Evolutionary conservation across 2,329 filamentous ascomycete genomes (phyloP), one percentile per base, ranked within the genome.

Genomic region (Dryadomyces sulphureus): DNA sequence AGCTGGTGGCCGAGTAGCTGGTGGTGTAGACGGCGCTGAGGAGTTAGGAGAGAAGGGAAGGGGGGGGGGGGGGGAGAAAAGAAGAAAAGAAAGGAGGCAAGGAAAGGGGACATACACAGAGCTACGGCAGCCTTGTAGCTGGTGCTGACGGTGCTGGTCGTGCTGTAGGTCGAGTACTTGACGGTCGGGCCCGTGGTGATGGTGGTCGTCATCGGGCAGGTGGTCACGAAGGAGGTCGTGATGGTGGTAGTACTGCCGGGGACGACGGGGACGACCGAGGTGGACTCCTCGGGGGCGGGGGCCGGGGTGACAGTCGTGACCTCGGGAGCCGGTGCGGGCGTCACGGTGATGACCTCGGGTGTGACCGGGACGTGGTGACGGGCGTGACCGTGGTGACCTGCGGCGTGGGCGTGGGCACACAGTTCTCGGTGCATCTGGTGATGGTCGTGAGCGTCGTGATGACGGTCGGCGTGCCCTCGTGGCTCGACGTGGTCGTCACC

Each of bases 81-180:
- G 7, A 30, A 12, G 4, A 4, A 8, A 14, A 32, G 16, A 32
- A 4, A 14, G 3, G 27, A 14, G 27, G 4, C 27, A 7, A 32
- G 27, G 27, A 14, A 32, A 6, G 11, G 25, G 27, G 7, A 42
- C 22, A 45, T 20, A 7, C 34, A 45, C 39, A 7, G 43, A 25
- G 14, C 42, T 47, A 9, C 42, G 12, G 65, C 54, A 39, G 47
- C 46, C 4, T 35, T 47, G 30, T 38, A 12, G 50, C 52, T 53
- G 38, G 59, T 62, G 53, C 62, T 57, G 45, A 62, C 58, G n/a
- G 59, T 54, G 45, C 62, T 67, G 41, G 66, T 67, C 1, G 68
- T 67, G 14, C 62, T 65, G 51, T 66, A 70, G 5, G 58, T 62
- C 2, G 59, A 59, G 21, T 21, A 58, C 9, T 61, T 64, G 45